Evolutionary conservation across 1,284 basidiomycete genomes (phyloP).

Genomic region (Cryptococcus neoformans): DNA sequence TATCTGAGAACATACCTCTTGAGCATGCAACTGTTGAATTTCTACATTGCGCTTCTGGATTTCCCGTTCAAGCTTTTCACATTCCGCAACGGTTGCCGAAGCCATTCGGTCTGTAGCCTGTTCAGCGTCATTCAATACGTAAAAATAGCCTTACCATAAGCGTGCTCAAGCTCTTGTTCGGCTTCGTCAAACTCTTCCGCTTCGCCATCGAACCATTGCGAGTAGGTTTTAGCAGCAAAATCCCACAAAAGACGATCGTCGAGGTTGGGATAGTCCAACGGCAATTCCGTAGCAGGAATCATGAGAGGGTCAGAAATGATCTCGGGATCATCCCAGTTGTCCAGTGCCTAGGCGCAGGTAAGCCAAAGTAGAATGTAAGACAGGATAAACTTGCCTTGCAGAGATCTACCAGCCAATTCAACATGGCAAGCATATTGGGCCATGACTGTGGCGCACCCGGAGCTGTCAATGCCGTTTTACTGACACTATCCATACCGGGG

Average conservation of each 20-base stretch:
- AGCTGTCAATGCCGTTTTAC: constrained; percentile 76
- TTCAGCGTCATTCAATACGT: neutral
- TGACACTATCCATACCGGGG: constrained; percentile 67
- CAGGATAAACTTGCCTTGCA: constrained; percentile 57
- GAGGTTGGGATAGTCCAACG: constrained; percentile 39
- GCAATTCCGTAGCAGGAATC: constrained; percentile 28
- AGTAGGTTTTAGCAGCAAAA: constrained; percentile 67
- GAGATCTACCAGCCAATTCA: constrained; percentile 82
- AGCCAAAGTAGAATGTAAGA: neutral
- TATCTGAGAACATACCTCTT: constrained; percentile 33
- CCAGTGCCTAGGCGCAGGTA: constrained; percentile 43
- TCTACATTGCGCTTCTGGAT: constrained; percentile 28
- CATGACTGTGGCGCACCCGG: constrained; percentile 80
- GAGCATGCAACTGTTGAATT: constrained; percentile 35
- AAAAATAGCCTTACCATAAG: constrained; percentile 57
- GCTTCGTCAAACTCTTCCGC: constrained; percentile 69
- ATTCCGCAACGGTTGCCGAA: constrained; percentile 29
- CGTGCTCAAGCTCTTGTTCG: constrained; percentile 64
- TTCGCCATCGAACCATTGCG: constrained; percentile 63
- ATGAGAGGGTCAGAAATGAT: constrained; percentile 68
- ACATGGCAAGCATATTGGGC: constrained; percentile 72
- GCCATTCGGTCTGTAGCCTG: constrained; percentile 31
- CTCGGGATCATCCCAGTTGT: constrained; percentile 59
- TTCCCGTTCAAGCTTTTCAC: constrained; percentile 32
- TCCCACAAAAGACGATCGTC: constrained; percentile 72